phyloP scores from a whole-genome alignment of 495 filamentous ascomycete species.

The Rhizodiscina lignyota region DNA sequence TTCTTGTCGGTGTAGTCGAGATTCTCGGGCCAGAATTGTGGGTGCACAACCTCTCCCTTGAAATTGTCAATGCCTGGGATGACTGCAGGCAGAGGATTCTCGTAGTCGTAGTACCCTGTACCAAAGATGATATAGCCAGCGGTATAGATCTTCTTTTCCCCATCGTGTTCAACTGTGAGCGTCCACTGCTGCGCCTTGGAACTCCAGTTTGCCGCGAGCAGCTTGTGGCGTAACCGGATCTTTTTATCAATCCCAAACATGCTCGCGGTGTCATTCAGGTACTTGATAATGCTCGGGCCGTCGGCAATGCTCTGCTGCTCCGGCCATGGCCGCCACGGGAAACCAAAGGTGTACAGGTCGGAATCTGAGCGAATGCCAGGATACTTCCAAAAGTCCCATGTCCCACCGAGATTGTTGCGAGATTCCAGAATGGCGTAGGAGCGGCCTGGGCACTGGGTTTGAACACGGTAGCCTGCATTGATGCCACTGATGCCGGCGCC shows the following conservation, averaged over 20 bases:
- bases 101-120: constrained; percentile 15
- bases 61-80: constrained; percentile 47
- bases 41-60: constrained; percentile 37
- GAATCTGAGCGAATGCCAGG: constrained; percentile 16
- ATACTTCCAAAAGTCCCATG: constrained; percentile 16
- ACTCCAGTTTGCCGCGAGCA: constrained; percentile 43
- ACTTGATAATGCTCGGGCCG: constrained; percentile 40
- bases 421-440: constrained; percentile 31
- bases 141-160: constrained; percentile 24
- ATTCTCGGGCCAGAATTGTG: constrained; percentile 40
- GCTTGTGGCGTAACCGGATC: constrained; percentile 41
- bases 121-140: constrained; percentile 12
- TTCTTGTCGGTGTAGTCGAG: constrained; percentile 14
- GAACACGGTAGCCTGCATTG: constrained; percentile 55
- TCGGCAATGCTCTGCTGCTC: constrained; percentile 40
- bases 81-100: constrained; percentile 19
- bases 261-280: constrained; percentile 41
- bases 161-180: constrained; percentile 34
- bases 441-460: constrained; percentile 36
- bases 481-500: constrained; percentile 65
- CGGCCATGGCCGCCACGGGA: constrained; percentile 30
- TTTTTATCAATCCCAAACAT: constrained; percentile 44
- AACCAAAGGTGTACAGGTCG: constrained; percentile 16
- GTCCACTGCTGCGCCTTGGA: constrained; percentile 42
- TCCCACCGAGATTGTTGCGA: constrained; percentile 10